Evolutionary conservation across 73 alveolate genomes (phyloP), one percentile per base, ranked within the genome.

Genomic region (Paramecium caudatum): DNA sequence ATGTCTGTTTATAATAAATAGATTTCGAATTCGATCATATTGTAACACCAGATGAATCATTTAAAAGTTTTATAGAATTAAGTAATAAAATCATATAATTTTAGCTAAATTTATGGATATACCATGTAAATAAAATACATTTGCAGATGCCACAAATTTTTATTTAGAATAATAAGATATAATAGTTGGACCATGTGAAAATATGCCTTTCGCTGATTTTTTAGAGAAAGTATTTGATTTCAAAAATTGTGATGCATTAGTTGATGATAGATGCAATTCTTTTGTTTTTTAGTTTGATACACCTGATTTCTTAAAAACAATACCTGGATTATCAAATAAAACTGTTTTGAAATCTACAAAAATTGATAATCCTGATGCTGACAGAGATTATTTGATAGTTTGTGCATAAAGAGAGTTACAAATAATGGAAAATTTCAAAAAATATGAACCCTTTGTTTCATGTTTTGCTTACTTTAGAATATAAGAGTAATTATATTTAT

Each of bases 391-490:
- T 41, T 3, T 41, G 2, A 41, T 74, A 4, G 6, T 37, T n/a
- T 23, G 62, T 6, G 10, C 62, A 9, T 15, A 74, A 21, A 74
- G 69, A 74, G 88, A 74, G 43, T 21, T 74, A 16, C 69, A 45
- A 7, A 15, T 74, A 13, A 74, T 74, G 68, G 88, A 74, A 41
- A 45, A 30, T 8, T 74, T 74, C 7, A 74, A 47, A 12, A 41
- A 37, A 41, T 37, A 74, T 74, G 69, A 74, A 74, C 88, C 88
- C 16, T 74, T 74, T 23, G 88, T 74, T 8, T 41, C 34, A 12
- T 74, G 33, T 39, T 74, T 74, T 74, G 88, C 69, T 1, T 74
- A 74, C 43, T 74, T 37, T 74, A 74, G 88, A 45, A 45, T 74
- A 2, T 0, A 74, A 21, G 80, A 74, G 16, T 12, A 74, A 45